phyloP scores from a whole-genome alignment of 192 early-diverging fungal genomes.

The Bifiguratus adelaidae region DNA sequence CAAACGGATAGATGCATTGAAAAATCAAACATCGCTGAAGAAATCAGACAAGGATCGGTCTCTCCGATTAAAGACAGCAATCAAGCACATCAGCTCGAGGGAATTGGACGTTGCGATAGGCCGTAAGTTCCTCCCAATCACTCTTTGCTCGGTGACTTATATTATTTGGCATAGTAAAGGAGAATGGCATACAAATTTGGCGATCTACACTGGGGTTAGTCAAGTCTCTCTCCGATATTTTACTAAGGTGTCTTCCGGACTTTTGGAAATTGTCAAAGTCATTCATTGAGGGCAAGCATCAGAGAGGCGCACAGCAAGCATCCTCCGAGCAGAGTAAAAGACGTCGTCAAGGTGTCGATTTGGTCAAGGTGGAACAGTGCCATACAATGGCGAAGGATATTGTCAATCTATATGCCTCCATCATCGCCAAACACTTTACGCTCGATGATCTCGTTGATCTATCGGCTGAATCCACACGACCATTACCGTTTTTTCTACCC shows the following conservation, averaged over 20 bases:
- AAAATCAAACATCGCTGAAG: conserved; percentile 4
- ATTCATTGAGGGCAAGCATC: conserved; percentile 79
- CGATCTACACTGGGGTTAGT: conserved; percentile 55
- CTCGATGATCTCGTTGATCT: conserved; percentile 1
- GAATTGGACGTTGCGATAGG: no score
- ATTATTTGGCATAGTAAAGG: conserved; percentile 39
- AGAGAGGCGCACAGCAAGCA: conserved; percentile 22
- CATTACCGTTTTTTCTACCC: conserved; percentile 16
- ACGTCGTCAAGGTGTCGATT: conserved; percentile 32
- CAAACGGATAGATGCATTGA: conserved; percentile 27
- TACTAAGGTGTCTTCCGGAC: conserved; percentile 68
- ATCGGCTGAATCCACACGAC: not conserved
- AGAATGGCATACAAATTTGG: conserved; percentile 61
- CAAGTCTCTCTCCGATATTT: conserved; percentile 63
- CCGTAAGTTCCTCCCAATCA: no score
- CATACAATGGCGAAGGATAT: conserved; percentile 55
- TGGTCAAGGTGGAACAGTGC: conserved; percentile 51
- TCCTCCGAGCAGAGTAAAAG: conserved; percentile 3
- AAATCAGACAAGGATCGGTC: conserved; percentile 10
- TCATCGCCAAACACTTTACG: conserved; percentile 41
- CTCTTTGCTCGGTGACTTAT: no score
- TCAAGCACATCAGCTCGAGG: conserved; percentile 20
- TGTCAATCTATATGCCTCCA: conserved; percentile 41
- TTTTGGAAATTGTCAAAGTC: conserved; percentile 89
- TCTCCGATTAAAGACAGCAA: conserved; percentile 18